phyloP scores from a whole-genome alignment of 148 eudicot genomes.

The Tetragonia tetragonoides region DNA sequence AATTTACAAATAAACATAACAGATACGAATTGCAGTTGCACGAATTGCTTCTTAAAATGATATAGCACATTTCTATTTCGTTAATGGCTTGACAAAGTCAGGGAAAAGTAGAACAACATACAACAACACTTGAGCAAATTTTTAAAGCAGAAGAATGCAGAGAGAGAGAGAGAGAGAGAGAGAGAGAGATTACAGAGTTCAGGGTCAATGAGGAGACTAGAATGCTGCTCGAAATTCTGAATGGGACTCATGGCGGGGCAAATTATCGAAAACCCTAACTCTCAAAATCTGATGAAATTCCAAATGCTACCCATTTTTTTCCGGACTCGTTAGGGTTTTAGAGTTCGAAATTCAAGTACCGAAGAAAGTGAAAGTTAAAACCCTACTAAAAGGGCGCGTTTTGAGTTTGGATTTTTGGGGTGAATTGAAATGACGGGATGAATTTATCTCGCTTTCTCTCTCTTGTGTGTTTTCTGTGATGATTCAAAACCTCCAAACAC shows the following conservation, averaged over 20 bases:
- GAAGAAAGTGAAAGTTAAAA: neutral
- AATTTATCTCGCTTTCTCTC: neutral
- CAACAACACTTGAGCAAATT: too few species aligned
- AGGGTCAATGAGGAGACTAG: conserved; percentile 65
- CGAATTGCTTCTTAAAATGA: neutral
- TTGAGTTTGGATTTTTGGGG: conserved; percentile 5
- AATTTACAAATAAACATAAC: neutral
- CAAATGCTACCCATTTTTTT: neutral
- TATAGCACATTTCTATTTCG: neutral
- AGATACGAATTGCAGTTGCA: neutral
- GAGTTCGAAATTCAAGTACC: neutral
- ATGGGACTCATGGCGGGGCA: conserved; percentile 71
- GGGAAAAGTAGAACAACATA: neutral
- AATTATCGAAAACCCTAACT: conserved; percentile 1
- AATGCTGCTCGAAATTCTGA: conserved; percentile 94
- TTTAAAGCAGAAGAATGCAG: too few species aligned
- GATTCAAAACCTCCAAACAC: neutral
- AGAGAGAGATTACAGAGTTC: conserved; percentile 51
- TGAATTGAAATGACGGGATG: neutral
- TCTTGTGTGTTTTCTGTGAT: neutral
- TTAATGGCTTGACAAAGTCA: neutral
- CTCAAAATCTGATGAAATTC: conserved; percentile 4
- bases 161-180: conserved; percentile 5
- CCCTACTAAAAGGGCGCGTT: neutral
- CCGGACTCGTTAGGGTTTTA: conserved; percentile 26